These are phyloP conservation scores for Platanthera guangdongensis DNA, from an alignment of 106 monocot genomes.

Conservation along the genomic window DNA sequence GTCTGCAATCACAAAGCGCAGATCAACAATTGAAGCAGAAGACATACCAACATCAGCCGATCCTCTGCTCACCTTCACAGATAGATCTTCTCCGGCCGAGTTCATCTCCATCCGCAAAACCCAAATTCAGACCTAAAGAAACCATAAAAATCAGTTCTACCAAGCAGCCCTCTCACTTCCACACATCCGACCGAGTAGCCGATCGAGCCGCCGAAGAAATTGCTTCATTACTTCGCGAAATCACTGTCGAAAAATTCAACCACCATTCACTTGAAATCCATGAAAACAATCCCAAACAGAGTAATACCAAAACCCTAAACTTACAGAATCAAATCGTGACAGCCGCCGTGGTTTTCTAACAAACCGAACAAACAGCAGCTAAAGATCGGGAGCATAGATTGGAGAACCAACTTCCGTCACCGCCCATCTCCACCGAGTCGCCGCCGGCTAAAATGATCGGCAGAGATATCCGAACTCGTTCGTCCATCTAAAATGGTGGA, in stretches of 20 bases:
- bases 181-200: constrained; percentile 27
- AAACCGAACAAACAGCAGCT: background rate
- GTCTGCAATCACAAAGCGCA: constrained; percentile 11
- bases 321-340: background rate
- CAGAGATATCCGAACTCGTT: too few relatives aligned
- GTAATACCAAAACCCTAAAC: background rate
- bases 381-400: too few relatives aligned
- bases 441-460: too few relatives aligned
- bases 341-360: background rate
- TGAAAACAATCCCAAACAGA: background rate
- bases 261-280: too few relatives aligned
- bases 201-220: constrained; percentile 16
- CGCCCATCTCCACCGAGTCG: background rate
- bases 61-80: constrained; percentile 32
- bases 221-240: constrained; percentile 27
- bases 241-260: background rate
- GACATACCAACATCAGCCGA: background rate
- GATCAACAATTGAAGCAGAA: background rate
- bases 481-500: background rate
- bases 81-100: constrained; percentile 53
- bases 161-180: constrained; percentile 27
- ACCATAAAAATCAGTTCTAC: background rate
- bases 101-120: constrained; percentile 32
- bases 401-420: too few relatives aligned
- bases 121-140: background rate